These are phyloP conservation scores for Cyberlindnera xylosilytica DNA, from an alignment of 805 yeast genomes.

Conservation along the genomic window DNA sequence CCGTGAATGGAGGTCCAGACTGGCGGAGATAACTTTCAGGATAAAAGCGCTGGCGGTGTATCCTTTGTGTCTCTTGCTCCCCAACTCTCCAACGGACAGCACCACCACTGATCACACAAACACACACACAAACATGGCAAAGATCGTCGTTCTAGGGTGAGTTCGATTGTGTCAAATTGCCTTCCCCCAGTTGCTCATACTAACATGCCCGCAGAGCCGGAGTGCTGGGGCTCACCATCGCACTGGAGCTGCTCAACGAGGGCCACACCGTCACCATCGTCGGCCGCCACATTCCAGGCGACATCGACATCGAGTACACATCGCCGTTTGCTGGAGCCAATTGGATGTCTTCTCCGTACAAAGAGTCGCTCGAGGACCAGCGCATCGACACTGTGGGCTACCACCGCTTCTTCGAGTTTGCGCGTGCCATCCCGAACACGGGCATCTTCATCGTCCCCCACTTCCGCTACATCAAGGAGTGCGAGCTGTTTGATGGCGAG, in stretches of 20 bases:
- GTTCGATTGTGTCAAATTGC: no score
- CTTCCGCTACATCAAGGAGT: conserved; percentile 16
- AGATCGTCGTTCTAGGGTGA: conserved; percentile 19
- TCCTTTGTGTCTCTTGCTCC: no score
- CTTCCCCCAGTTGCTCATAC: no score
- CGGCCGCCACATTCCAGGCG: conserved; percentile 54
- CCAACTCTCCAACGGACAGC: no score
- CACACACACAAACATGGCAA: conserved; percentile 7
- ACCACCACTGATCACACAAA: background rate
- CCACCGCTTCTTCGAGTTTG: conserved; percentile 41
- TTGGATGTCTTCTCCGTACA: conserved; percentile 58
- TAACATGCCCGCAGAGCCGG: conserved; percentile 35
- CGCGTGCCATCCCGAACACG: conserved; percentile 44
- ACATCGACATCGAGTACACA: conserved; percentile 48
- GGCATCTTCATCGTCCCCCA: conserved; percentile 38
- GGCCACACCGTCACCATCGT: conserved; percentile 42
- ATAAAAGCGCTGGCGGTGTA: no score
- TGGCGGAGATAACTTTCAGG: no score
- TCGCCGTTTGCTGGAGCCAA: conserved; percentile 75
- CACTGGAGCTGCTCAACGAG: conserved; percentile 37
- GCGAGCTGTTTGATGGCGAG: conserved; percentile 16
- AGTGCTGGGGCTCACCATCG: conserved; percentile 54
- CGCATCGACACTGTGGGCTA: conserved; percentile 48
- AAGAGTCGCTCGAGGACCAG: conserved; percentile 36
- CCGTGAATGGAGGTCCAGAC: no score